A percentile compares a stretch with the other conserved stretches of the same genome.
These are phyloP conservation scores for Pseudonitzschia pungens DNA, from an alignment of 108 stramenopile genomes.

Conservation along the genomic window DNA sequence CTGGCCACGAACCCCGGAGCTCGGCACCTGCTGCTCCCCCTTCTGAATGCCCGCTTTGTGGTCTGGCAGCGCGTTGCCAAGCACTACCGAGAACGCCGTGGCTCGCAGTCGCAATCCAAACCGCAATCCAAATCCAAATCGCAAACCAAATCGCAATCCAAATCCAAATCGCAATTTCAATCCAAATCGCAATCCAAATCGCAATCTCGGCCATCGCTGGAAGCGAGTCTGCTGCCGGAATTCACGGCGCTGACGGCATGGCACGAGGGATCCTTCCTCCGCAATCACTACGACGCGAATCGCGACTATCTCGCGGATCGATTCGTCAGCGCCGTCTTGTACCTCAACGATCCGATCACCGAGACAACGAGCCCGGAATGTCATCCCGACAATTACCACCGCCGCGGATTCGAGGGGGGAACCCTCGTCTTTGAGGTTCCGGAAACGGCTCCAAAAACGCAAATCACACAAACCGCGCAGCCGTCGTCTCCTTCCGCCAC, in stretches of 20 bases:
- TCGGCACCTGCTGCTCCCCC: neutral
- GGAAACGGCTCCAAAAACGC: neutral
- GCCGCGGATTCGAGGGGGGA: constrained; percentile 1
- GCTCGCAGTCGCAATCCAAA: neutral
- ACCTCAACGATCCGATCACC: constrained; percentile 7
- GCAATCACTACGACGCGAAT: constrained; percentile 3
- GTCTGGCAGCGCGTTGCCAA: neutral
- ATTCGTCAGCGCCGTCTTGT: neutral
- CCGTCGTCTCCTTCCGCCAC: too few species aligned
- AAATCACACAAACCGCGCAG: neutral
- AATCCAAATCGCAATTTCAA: neutral
- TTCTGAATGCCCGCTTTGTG: neutral
- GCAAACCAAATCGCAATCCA: neutral
- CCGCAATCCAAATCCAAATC: neutral
- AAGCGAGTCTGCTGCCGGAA: neutral
- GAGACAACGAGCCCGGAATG: neutral
- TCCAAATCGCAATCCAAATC: neutral
- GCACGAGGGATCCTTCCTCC: neutral
- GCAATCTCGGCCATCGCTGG: too few species aligned
- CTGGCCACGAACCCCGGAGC: neutral
- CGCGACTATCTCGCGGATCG: constrained; percentile 5
- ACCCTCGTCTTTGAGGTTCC: constrained; percentile 3
- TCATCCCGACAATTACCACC: constrained; percentile 1
- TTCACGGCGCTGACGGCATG: constrained; percentile 10
- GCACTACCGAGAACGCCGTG: neutral